A percentile compares a stretch with the other conserved stretches of the same genome.
phyloP scores from a whole-genome alignment of 768 basidiomycete genomes.

The Mycena polygramma region DNA sequence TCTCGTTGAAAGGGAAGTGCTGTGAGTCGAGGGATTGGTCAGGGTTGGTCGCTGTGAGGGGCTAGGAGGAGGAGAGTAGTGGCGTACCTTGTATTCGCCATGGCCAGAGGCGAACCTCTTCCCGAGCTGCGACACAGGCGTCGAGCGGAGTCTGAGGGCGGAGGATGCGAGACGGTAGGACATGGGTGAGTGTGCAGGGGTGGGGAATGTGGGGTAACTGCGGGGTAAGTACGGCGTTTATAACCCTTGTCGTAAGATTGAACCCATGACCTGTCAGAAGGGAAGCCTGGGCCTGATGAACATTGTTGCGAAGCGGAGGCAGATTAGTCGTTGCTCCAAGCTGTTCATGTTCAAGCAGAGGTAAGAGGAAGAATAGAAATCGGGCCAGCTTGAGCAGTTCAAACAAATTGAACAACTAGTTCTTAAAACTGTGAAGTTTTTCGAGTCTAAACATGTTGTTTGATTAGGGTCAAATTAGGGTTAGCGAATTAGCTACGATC shows the following conservation, averaged over 20 bases:
- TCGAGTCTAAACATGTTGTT: too few species aligned
- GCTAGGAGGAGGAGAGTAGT: neutral
- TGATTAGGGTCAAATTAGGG: too few species aligned
- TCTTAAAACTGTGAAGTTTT: too few species aligned
- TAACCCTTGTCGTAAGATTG: conserved; percentile 8
- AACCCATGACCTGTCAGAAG: conserved; percentile 20
- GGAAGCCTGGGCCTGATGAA: too few species aligned
- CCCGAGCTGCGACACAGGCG: conserved; percentile 26
- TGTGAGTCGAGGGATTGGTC: neutral
- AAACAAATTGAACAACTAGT: too few species aligned
- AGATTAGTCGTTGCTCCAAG: too few species aligned
- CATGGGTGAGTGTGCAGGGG: conserved; percentile 22
- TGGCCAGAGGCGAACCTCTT: conserved; percentile 37
- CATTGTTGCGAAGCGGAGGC: too few species aligned
- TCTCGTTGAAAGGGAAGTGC: conserved; percentile 36
- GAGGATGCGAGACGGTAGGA: conserved; percentile 32
- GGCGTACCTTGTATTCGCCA: conserved; percentile 34
- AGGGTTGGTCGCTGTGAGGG: neutral
- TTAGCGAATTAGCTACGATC: too few species aligned
- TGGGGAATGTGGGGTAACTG: conserved; percentile 42
- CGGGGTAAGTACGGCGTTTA: neutral
- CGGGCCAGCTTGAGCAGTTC: too few species aligned
- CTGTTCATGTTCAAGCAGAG: too few species aligned
- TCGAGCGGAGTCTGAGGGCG: conserved; percentile 27
- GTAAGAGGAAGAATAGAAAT: too few species aligned